Base-by-base conservation (phyloP, 2,329 filamentous ascomycete species). In the Westerdykella ornata region DNA sequence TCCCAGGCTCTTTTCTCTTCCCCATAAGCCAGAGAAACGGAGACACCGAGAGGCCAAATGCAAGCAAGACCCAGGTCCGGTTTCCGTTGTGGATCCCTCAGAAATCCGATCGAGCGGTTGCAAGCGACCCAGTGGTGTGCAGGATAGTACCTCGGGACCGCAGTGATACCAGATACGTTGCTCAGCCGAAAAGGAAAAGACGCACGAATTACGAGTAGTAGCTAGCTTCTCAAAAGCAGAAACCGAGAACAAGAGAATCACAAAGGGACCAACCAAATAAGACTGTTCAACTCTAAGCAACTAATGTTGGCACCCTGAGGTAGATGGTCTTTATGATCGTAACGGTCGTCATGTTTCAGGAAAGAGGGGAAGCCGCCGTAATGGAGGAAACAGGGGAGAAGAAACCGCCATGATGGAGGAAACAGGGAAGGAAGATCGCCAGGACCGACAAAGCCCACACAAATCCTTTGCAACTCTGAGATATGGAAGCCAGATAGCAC, bases 311-410 rank as follows among this genome's bases (percentile, higher is more conserved):
- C 57, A 63, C 62, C 62, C 55, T 64, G 59, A 57, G 61, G 62
- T 53, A 52, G 49, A 63, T 63, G 62, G 57, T 64, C 59, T 64
- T 65, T 53, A 57, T 62, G 49, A 52, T 64, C 61, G 52, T 63
- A 45, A 60, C 59, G 52, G 56, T 63, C 60, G 52, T 63, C 54
- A 45, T 42, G 44, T 51, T 45, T 52, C 8, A 26, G 12, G 37
- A 47, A 48, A 22, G 43, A 14, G 34, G 46, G 47, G 54, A 46
- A 34, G 35, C 56, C 59, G 51, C 48, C 44, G 46, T 46, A 48
- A 53, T 39, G 37, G 35, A 54, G 47, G 45, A 40, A 48, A 43
- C 44, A 48, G 42, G 46, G 43, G 47, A 45, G 42, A 37, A 48
- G 46, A 45, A 42, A 31, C 1, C 20, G 34, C 29, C 22, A 34